Evolutionary conservation across 192 early-diverging fungal genomes (phyloP).

Genomic region (Endogone sp.): DNA sequence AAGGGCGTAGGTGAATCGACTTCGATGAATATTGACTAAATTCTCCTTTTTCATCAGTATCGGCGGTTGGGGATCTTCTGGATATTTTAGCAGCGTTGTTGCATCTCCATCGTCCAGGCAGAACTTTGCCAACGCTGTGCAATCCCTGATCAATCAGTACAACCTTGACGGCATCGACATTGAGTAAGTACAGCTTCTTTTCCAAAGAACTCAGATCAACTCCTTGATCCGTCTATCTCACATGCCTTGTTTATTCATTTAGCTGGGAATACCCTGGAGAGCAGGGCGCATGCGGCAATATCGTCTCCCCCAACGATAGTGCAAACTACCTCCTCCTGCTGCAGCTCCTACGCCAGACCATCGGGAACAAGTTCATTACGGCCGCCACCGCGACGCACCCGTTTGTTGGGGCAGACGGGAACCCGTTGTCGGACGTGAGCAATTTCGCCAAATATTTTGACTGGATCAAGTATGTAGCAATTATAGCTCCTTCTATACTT

Average conservation of each 20-base stretch:
- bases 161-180: slow-evolving; percentile 59
- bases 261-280: slow-evolving; percentile 43
- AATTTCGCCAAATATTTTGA: slow-evolving; percentile 51
- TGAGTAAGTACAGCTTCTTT: slow-evolving; percentile 27
- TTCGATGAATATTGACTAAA: too few relatives aligned
- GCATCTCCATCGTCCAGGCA: slow-evolving; percentile 20
- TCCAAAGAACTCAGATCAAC: background rate
- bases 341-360: slow-evolving; percentile 31
- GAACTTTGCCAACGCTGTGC: slow-evolving; percentile 31
- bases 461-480: slow-evolving; percentile 64
- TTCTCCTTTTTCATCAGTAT: slow-evolving; percentile 55
- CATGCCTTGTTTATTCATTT: background rate
- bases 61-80: slow-evolving; percentile 59
- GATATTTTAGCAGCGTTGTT: slow-evolving; percentile 40
- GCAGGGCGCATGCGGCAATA: slow-evolving; percentile 1
- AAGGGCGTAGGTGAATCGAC: too few relatives aligned
- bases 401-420: slow-evolving; percentile 50
- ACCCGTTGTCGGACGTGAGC: slow-evolving; percentile 45
- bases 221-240: background rate
- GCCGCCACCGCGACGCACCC: slow-evolving; percentile 57
- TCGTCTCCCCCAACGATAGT: slow-evolving; percentile 39
- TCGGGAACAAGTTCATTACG: slow-evolving; percentile 49
- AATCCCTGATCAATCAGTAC: slow-evolving; percentile 33
- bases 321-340: slow-evolving; percentile 50
- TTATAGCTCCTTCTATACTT: slow-evolving; percentile 50